Conservation (phyloP, 805 yeast genomes). For the Nakazawaea ernobii region DNA sequence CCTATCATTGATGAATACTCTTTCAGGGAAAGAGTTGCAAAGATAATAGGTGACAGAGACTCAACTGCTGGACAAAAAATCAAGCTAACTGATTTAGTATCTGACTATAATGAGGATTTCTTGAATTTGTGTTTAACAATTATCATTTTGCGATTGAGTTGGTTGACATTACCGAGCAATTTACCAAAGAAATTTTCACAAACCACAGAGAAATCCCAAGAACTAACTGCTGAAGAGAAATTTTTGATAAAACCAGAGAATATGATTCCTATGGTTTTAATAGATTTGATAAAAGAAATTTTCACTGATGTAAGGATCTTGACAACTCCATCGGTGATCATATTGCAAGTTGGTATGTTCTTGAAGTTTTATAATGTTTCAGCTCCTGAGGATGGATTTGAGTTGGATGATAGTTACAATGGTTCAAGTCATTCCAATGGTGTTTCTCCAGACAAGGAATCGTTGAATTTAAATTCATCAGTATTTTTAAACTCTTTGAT, state of each 20-base stretch:
- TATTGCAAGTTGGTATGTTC: constrained; percentile 55
- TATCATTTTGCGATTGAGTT: constrained; percentile 46
- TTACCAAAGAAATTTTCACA: constrained; percentile 22
- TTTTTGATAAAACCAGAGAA: constrained; percentile 34
- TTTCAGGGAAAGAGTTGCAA: constrained; percentile 35
- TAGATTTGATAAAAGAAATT: constrained; percentile 40
- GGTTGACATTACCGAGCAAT: constrained; percentile 47
- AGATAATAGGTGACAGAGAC: constrained; percentile 37
- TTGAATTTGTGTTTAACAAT: constrained; percentile 46
- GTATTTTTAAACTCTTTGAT: constrained; percentile 30
- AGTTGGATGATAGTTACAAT: constrained; percentile 33
- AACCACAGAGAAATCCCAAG: constrained; percentile 16
- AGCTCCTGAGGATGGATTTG: constrained; percentile 53
- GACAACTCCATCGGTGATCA: constrained; percentile 38
- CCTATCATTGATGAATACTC: constrained; percentile 61
- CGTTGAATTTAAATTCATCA: constrained; percentile 29
- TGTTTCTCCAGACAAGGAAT: constrained; percentile 27
- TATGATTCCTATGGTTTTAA: constrained; percentile 32
- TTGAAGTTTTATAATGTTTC: constrained; percentile 49
- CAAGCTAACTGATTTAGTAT: constrained; percentile 21
- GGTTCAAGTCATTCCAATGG: constrained; percentile 19
- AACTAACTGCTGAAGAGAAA: constrained; percentile 23
- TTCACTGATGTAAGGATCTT: constrained; percentile 36
- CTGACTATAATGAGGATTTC: constrained; percentile 36
- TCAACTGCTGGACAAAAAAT: constrained; percentile 26